phyloP scores from a whole-genome alignment of 129 eudicot species.

The Flaveria trinervia region DNA sequence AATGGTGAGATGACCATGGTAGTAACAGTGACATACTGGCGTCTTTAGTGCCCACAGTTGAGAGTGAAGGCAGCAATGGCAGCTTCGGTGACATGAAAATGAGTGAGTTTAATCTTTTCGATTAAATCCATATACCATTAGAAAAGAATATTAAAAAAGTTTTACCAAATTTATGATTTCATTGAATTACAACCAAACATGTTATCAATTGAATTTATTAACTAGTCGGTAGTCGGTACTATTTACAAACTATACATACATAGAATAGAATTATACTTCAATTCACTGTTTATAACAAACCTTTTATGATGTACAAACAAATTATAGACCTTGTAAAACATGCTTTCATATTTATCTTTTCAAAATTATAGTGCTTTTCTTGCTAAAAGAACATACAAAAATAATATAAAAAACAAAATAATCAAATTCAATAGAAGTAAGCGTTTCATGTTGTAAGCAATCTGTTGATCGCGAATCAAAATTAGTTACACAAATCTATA shows the following conservation, averaged over 20 bases:
- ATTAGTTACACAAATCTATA: conserved; percentile 36
- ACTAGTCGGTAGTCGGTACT: background rate
- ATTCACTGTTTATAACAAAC: no score
- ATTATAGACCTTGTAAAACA: background rate
- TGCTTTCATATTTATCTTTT: background rate
- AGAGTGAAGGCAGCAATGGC: no score
- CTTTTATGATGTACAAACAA: background rate
- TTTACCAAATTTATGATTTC: no score
- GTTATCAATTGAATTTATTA: background rate
- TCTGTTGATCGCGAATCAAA: conserved; percentile 15
- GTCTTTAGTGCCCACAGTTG: no score
- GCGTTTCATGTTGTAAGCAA: conserved; percentile 33
- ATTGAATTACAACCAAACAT: background rate
- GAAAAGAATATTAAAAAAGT: no score
- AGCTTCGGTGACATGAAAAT: no score
- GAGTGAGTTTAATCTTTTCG: no score
- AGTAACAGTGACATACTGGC: no score
- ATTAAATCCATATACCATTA: no score
- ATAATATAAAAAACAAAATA: conserved; percentile 15
- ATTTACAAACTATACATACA: no score
- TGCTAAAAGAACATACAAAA: background rate
- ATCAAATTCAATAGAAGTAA: conserved; percentile 29
- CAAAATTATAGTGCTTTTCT: background rate
- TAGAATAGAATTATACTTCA: no score
- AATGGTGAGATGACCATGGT: no score